phyloP scores from a whole-genome alignment of 176 grass and related monocot genomes.

The Carex pumila region DNA sequence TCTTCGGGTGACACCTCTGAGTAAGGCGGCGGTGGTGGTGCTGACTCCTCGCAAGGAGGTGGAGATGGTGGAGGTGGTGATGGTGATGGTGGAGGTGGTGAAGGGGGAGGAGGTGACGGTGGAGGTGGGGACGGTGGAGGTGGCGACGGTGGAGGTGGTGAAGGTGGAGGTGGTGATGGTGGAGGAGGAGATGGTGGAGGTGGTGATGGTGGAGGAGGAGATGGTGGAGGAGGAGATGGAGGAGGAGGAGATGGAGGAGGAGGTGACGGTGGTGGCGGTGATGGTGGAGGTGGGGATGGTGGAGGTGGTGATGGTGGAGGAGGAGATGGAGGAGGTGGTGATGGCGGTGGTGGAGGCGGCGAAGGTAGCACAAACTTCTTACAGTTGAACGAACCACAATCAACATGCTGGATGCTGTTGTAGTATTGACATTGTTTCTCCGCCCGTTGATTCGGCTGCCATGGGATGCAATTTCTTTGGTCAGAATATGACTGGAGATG shows the following conservation, averaged over 20 bases:
- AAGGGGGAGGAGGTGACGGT: neutral
- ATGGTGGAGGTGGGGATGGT: neutral
- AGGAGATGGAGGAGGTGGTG: neutral
- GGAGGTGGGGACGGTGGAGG: constrained; percentile 18
- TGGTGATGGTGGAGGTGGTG: constrained; percentile 20
- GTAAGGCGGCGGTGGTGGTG: constrained; percentile 19
- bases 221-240: neutral
- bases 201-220: neutral
- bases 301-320: neutral
- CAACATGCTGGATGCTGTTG: constrained; percentile 32
- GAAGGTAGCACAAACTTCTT: constrained; percentile 57
- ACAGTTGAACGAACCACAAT: constrained; percentile 59
- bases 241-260: neutral
- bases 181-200: constrained; percentile 14
- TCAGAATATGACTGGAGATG: constrained; percentile 33
- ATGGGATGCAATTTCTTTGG: constrained; percentile 51
- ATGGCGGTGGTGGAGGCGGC: constrained; percentile 32
- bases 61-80: constrained; percentile 19
- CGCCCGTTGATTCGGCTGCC: constrained; percentile 47
- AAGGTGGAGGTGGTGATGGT: neutral
- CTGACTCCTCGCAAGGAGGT: neutral
- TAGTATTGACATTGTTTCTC: constrained; percentile 50
- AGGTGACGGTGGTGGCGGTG: neutral
- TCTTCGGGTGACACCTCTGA: constrained; percentile 38
- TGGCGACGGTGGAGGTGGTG: neutral